A percentile compares a stretch with the other conserved stretches of the same genome.
phyloP scores from a whole-genome alignment of 805 yeast species.

The Metschnikowia drakensbergensis region DNA sequence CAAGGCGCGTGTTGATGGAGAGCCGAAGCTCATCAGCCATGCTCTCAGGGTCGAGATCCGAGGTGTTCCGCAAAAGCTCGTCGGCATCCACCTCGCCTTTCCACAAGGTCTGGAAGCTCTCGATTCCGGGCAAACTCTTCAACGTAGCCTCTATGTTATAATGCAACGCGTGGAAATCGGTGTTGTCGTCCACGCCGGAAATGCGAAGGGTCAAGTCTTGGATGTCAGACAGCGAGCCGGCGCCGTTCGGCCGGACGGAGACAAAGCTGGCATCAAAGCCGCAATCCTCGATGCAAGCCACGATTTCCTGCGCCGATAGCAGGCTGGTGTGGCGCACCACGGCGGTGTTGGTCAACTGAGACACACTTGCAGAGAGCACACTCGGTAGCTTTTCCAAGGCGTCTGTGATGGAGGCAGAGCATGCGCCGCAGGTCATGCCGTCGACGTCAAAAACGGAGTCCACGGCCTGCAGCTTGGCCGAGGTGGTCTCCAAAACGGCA shows the following conservation, averaged over 20 bases:
- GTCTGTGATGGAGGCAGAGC: conserved; percentile 62
- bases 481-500: conserved; percentile 13
- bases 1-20: conserved; percentile 43
- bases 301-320: conserved; percentile 35
- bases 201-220: conserved; percentile 33
- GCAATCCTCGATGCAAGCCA: conserved; percentile 59
- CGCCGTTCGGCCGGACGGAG: background rate
- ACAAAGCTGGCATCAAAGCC: conserved; percentile 31
- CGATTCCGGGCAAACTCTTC: conserved; percentile 30
- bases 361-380: conserved; percentile 55
- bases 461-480: background rate
- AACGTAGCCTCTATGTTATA: conserved; percentile 41
- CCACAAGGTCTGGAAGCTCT: conserved; percentile 23
- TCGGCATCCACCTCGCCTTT: conserved; percentile 17
- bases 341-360: conserved; percentile 76
- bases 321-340: conserved; percentile 44
- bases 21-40: conserved; percentile 39
- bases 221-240: conserved; percentile 3
- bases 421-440: conserved; percentile 94
- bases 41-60: conserved; percentile 15
- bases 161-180: conserved; percentile 29
- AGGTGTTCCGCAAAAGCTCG: conserved; percentile 12
- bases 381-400: conserved; percentile 50
- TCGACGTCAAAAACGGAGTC: conserved; percentile 36
- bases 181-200: conserved; percentile 27